These are phyloP conservation scores for Plantago rigida DNA, from an alignment of 305 asterid genomes.

Conservation along the genomic window DNA sequence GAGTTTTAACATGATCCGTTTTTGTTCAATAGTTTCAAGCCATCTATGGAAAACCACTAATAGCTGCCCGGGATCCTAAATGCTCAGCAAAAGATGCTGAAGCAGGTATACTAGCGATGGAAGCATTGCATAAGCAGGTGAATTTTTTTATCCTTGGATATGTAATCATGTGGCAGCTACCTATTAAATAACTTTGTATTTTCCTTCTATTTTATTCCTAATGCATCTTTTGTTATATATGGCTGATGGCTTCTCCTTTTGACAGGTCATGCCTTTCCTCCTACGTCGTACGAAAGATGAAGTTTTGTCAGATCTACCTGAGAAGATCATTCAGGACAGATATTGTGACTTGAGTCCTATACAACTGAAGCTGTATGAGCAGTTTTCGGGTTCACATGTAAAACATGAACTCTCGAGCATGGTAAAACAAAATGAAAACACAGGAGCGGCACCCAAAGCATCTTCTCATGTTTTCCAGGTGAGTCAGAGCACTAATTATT, in stretches of 20 bases:
- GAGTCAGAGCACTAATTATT: conserved; percentile 19
- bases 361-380: conserved; percentile 80
- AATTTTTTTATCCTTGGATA: conserved; percentile 16
- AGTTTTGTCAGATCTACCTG: conserved; percentile 95
- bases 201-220: conserved; percentile 6
- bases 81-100: conserved; percentile 97
- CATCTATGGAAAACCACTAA: conserved; percentile 84
- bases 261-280: conserved; percentile 95
- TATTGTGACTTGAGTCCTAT: conserved; percentile 93
- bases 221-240: conserved; percentile 10
- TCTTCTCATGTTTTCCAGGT: conserved; percentile 99
- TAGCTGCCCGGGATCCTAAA: conserved; percentile 91
- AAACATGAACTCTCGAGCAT: conserved; percentile 75
- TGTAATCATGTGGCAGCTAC: conserved; percentile 17
- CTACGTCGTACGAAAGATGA: conserved; percentile 94
- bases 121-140: conserved; percentile 99
- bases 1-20: conserved; percentile 20
- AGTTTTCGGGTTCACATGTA: conserved; percentile 89
- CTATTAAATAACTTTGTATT: background rate
- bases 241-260: conserved; percentile 28
- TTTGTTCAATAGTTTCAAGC: conserved; percentile 75
- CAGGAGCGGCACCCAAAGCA: conserved; percentile 65
- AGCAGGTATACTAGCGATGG: conserved; percentile 94
- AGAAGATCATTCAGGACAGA: conserved; percentile 94
- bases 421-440: conserved; percentile 67